Percentiles rank a stretch among this genome's conserved stretches.
These are phyloP conservation scores for Neurospora sp. DNA, from an alignment of 2,329 filamentous ascomycete species.

Conservation along the genomic window DNA sequence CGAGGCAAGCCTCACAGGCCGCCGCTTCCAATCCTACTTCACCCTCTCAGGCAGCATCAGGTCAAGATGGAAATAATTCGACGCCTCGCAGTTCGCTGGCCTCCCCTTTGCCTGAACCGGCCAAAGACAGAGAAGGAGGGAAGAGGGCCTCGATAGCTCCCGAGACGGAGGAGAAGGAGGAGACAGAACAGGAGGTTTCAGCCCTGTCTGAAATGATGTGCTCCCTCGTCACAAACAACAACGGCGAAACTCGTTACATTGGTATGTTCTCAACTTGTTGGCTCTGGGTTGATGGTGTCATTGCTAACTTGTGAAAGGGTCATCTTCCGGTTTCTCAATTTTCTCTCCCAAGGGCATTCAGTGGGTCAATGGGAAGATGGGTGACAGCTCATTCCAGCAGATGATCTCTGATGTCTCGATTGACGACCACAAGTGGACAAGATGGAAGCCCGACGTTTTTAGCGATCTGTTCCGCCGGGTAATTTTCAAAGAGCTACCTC, in stretches of 20 bases:
- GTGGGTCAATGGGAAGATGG: slow-evolving; percentile 97
- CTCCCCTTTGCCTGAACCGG: slow-evolving; percentile 36
- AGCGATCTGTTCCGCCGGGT: slow-evolving; percentile 80
- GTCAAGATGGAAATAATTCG: slow-evolving; percentile 31
- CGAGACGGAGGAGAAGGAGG: slow-evolving; percentile 32
- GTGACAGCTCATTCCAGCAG: slow-evolving; percentile 86
- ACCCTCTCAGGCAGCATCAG: slow-evolving; percentile 36
- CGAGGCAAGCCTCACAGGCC: slow-evolving; percentile 39
- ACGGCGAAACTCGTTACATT: slow-evolving; percentile 91
- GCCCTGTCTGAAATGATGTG: slow-evolving; percentile 97
- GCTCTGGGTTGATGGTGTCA: not conserved
- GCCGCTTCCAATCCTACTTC: slow-evolving; percentile 40
- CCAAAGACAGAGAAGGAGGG: slow-evolving; percentile 28
- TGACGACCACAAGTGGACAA: slow-evolving; percentile 90
- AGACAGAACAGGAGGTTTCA: slow-evolving; percentile 71
- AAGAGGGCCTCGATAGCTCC: slow-evolving; percentile 30
- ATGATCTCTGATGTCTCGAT: slow-evolving; percentile 91
- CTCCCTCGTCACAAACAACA: slow-evolving; percentile 88
- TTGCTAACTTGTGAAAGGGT: slow-evolving; percentile 45
- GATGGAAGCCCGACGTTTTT: slow-evolving; percentile 98
- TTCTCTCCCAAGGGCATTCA: slow-evolving; percentile 97
- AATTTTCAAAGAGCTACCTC: slow-evolving; percentile 73
- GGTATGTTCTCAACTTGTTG: slow-evolving; percentile 43
- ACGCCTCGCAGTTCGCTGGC: slow-evolving; percentile 45
- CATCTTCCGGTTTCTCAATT: slow-evolving; percentile 95